Evolutionary conservation across 306 rosid genomes (phyloP), one percentile per base, ranked within the genome.

Genomic region (Medicago ruthenica): DNA sequence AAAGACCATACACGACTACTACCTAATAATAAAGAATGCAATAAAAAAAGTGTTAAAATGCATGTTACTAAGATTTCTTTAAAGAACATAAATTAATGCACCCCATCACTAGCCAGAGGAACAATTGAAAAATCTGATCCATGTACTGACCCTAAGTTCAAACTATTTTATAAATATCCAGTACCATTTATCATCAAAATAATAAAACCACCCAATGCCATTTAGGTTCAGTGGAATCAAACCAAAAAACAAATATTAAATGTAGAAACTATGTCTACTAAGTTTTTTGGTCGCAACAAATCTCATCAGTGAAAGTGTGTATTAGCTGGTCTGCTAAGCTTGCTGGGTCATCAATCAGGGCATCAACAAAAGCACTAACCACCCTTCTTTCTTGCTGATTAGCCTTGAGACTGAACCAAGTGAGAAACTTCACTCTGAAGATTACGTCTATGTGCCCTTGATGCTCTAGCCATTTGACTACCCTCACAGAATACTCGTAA

Each of bases 331-430:
- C 93, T 0, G 93, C 97, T 77, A 93, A 87, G 91, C 98, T 87
- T 16, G 97, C 90, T 0, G 90, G 97, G 81, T 93, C 98, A 61
- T 89, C 96, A 47, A 83, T 75, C 85, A 93, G 75, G 14, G 96
- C 88, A 81, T 91, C 89, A 55, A 93, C 88, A 70, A 89, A 93
- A 63, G 87, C 98, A 74, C 89, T 88, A 9, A 91, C 96, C 74
- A 91, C 97, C 80, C 89, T 88, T 83, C 98, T 85, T 82, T 93
- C 97, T 75, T 87, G 89, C 75, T 66, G 70, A 14, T 81, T 83
- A 14, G 98, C 96, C 76, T 88, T 93, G 71, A 93, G 90, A 89
- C 98, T 91, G 94, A 93, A 93, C 98, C 97, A 93, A 54, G 96
- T 89, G 0, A 93, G 96, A 82, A 93, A 93, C 42, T 88, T 91